Evolutionary conservation across 345 rosid genomes (phyloP).

Genomic region (Boechera retrofracta): DNA sequence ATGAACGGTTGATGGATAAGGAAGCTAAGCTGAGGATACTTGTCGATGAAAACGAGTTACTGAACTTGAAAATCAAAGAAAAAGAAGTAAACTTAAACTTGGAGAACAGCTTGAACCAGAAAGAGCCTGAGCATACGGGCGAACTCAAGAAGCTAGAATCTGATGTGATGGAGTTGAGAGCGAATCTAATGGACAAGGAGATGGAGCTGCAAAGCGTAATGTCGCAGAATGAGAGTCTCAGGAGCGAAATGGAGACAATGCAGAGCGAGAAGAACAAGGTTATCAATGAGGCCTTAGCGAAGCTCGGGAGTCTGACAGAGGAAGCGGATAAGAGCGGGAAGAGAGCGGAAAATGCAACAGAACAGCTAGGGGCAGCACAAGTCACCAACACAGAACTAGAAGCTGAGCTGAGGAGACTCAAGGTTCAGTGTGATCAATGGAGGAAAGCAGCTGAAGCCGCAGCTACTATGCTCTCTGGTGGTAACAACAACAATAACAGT

Average conservation of each 20-base stretch:
- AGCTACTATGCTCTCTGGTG: conserved; percentile 76
- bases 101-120: conserved; percentile 43
- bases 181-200: conserved; percentile 58
- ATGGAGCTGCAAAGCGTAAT: conserved; percentile 53
- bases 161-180: conserved; percentile 60
- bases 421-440: conserved; percentile 98
- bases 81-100: conserved; percentile 21
- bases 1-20: conserved; percentile 59
- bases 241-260: conserved; percentile 54
- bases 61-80: conserved; percentile 55
- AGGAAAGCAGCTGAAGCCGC: conserved; percentile 99
- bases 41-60: conserved; percentile 55
- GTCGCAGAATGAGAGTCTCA: conserved; percentile 64
- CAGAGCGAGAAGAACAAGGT: conserved; percentile 59
- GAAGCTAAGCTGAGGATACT: conserved; percentile 63
- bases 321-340: conserved; percentile 77
- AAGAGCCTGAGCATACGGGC: conserved; percentile 48
- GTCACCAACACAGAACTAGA: conserved; percentile 76
- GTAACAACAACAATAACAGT: conserved; percentile 53
- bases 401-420: conserved; percentile 84
- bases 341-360: conserved; percentile 63
- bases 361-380: conserved; percentile 81
- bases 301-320: conserved; percentile 59
- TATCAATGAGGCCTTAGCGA: conserved; percentile 67
- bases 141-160: conserved; percentile 65